Evolutionary conservation across 345 rosid species (phyloP).

Genomic region (Ailanthus altissimus): DNA sequence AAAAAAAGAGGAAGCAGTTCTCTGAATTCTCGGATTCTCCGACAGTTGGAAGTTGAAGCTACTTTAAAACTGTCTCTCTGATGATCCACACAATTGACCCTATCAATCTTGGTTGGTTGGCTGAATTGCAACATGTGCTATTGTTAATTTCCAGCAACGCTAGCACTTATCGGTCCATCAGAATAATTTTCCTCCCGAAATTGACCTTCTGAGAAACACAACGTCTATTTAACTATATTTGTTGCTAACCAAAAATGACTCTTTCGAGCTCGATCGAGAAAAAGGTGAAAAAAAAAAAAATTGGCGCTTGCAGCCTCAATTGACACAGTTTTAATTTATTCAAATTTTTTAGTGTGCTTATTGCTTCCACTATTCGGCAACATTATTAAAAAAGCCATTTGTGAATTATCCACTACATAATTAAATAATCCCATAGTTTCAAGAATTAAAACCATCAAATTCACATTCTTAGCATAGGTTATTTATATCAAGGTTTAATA

Average conservation of each 20-base stretch:
- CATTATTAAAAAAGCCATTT: background rate
- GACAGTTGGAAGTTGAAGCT: conserved; percentile 16
- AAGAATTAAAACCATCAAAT: background rate
- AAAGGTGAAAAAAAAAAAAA: background rate
- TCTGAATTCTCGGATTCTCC: background rate
- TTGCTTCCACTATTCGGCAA: background rate
- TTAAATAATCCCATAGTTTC: background rate
- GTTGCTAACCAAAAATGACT: conserved; percentile 14
- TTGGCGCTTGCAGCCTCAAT: conserved; percentile 11
- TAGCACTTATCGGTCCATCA: no score
- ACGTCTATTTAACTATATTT: background rate
- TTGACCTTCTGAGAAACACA: conserved; percentile 17
- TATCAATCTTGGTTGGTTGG: no score
- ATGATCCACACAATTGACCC: no score
- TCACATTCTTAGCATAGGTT: background rate
- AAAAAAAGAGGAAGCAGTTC: background rate
- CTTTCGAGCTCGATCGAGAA: no score
- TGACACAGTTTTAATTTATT: background rate
- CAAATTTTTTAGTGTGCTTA: background rate
- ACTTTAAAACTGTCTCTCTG: background rate
- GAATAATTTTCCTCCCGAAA: background rate
- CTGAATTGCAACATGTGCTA: background rate
- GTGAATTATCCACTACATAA: background rate
- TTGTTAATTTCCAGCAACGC: no score
- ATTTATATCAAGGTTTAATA: background rate